Evolutionary conservation across 306 rosid genomes (phyloP), one percentile per base, ranked within the genome.

Genomic region (cucumber (Cucumis sativus)): DNA sequence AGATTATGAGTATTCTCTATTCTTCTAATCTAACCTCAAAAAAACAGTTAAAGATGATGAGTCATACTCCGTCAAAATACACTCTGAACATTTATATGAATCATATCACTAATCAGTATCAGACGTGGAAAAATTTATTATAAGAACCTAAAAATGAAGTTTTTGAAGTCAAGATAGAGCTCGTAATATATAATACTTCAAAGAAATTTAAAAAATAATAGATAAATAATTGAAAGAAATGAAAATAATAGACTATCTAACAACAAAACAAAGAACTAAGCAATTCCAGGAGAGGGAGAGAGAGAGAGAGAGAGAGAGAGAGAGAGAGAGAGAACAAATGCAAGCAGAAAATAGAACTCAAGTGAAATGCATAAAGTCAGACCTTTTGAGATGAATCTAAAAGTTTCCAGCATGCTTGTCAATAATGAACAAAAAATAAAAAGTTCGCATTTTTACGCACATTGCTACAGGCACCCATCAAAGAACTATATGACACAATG

Each of bases 391-490:
- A 74, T 23, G 37, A 59, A 75, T 11, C 80, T 51, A 59, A 45
- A 43, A 17, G 28, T 64, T 54, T 10, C 30, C 9, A 64, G 59
- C 59, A 52, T 65, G 65, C 23, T 25, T 33, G 41, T 66, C 49
- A 61, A 55, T 54, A 39, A 1, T 49, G 15, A 33, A 65, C 45
- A 47, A 64, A 54, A 65, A 23, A 47, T 7, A 78, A 55, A 43
- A 21, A 33, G 4, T 33, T 18, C 59, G 8, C 37, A 49, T 23
- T 23, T 23, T 23, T 37, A 88, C 93, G 80, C 92, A 95, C 98
- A 84, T 95, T 90, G 90, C 97, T 87, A 85, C 97, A 95, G 75
- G 98, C 98, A 43, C 98, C 98, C 98, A 95, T 92, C 89, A 95
- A 84, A 72, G 98, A 92, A 84, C 98, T 90, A 85, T 90, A 95